Base-by-base conservation (phyloP, 441 rosid species). In the Corymbia citriodora region DNA sequence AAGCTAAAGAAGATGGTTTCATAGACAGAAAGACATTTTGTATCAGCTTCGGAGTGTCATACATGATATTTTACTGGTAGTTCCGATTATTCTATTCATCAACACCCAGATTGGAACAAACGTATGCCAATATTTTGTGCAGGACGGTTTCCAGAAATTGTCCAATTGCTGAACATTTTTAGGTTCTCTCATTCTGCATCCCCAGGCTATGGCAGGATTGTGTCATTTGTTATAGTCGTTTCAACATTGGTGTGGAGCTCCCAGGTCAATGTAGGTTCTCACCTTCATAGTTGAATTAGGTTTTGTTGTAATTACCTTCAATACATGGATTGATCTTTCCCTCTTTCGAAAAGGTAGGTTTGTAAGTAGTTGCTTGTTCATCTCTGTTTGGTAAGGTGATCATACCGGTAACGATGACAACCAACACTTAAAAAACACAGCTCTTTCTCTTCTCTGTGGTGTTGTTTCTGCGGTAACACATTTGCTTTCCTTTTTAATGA, bases 181-280 rank as follows among this genome's bases (percentile, higher is more conserved):
- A 33, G 33, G 36, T 29, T 63, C 72, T 63, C 72, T 12, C 9
- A 0, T 13, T 63, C 9, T 14, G 0, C 36, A 63, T 63, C 29
- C 14, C 0, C 0, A 1, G 31, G 36, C 3, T 29, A 1, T 0
- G 2, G 72, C 10, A 14, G 9, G 72, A 63, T 29, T 63, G 33
- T 63, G 0, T 29, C 70, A 63, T 63, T 6, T 63, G 4, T 13
- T 63, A 63, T 0, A 27, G 70, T 13, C 33, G 33, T 33, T 33
- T 63, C 72, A 63, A 63, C 10, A 0, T 14, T 63, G 18, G 18
- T 63, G 33, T 29, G 72, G 72, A 63, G 14, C 18, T 63, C 29
- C 18, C 0, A 29, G 0, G 36, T 63, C 36, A 63, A 29, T 63
- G 72, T 13, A 63, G n/a, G 18, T 63, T 29, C 15, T 63, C 7